Base-by-base conservation (phyloP, 1,284 basidiomycete species). In the Trametes hirsuta region DNA sequence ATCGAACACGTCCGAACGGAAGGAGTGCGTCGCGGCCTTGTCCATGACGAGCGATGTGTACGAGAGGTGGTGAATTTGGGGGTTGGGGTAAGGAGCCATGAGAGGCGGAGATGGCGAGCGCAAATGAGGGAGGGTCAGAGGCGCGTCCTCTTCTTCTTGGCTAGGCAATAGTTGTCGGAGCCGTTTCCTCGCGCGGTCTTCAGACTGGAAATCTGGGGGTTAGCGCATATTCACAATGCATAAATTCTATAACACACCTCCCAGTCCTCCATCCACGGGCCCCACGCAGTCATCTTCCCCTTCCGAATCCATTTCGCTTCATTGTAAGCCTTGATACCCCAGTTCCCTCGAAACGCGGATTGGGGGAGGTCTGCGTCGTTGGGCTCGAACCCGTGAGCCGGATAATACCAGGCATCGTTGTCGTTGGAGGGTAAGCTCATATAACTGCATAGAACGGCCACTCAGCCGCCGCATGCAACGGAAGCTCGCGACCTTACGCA, bases 31-130 rank as follows among this genome's bases (percentile, higher is more conserved):
- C n/a, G 90, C 84, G 11, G 89, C 82, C 63, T 88, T 90, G 72
- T 93, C 91, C 80, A 93, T 82, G 21, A 93, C 88, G 67, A 91
- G 91, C 0, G 91, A 90, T n/a, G 89, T 81, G 73, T 88, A 93
- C 61, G 81, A 88, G 55, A 86, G 78, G 68, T 93, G 90, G 58
- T 87, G 83, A 8, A 79, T 72, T 24, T 78, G 79, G 18, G 89
- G 88, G 25, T 83, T 78, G 30, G 86, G 83, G 69, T 93, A 92
- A 3, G 91, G 90, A 1, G 91, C 84, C 30, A 69, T 71, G 30
- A 77, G 68, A 18, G 80, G 80, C 3, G 80, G 80, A 4, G 78
- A 78, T 9, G 77, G 76, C 2, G 78, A 78, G 6, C 80, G 78
- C 30, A 81, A 68, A 61, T 81, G 79, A 12, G 78, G 70, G n/a